Conservation (phyloP, 2,329 filamentous ascomycete species). For the Colletotrichum sp. region DNA sequence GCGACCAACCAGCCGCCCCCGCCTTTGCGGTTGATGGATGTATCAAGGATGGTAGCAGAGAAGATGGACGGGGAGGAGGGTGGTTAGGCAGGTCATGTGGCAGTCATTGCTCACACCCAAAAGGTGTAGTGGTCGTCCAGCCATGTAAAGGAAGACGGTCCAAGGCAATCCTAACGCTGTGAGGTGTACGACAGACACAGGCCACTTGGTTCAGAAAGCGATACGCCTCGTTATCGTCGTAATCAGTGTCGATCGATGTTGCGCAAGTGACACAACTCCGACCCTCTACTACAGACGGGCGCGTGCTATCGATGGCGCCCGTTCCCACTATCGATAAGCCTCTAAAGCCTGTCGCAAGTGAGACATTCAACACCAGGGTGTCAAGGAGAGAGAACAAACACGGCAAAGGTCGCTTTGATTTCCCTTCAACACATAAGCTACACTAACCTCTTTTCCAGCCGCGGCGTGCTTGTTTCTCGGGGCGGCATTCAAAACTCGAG, state of each 20-base stretch:
- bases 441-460: background rate
- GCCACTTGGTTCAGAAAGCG: background rate
- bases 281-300: background rate
- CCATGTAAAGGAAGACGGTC: background rate
- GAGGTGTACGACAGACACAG: background rate
- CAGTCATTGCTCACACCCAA: background rate
- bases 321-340: conserved; percentile 8
- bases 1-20: background rate
- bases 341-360: background rate
- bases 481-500: background rate
- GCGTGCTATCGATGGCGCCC: background rate
- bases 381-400: background rate
- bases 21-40: background rate
- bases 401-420: background rate
- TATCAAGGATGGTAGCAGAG: background rate
- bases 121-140: conserved; percentile 6
- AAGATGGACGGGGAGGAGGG: background rate
- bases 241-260: background rate
- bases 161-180: background rate
- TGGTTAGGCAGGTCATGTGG: conserved; percentile 6
- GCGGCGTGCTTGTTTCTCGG: background rate
- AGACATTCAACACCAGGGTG: background rate
- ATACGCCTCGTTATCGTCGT: background rate
- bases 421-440: background rate
- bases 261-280: background rate